A percentile compares a stretch with the other conserved stretches of the same genome.
These are phyloP conservation scores for Melampsora medusae DNA, from an alignment of 1,284 basidiomycete species.

Conservation along the genomic window DNA sequence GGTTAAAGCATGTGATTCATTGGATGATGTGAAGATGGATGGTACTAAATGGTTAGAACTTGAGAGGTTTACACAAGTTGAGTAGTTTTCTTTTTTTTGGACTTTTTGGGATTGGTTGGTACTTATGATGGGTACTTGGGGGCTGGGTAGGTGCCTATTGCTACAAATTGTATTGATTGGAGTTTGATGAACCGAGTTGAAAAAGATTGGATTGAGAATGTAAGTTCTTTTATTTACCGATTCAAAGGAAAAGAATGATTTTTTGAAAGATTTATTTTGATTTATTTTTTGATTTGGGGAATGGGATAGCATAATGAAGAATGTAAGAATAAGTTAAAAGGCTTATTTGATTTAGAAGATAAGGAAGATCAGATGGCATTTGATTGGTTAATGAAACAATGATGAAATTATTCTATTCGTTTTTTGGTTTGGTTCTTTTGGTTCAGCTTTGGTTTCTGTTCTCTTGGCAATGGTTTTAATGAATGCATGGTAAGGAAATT, in stretches of 20 bases:
- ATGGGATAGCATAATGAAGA: slow-evolving; percentile 2
- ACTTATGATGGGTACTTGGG: not conserved
- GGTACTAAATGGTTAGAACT: not conserved
- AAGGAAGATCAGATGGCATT: not conserved
- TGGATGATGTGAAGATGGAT: not conserved
- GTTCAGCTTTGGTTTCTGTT: no score
- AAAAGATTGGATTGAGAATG: not conserved
- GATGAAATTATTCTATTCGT: not conserved
- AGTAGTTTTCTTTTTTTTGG: not conserved
- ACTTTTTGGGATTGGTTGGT: not conserved
- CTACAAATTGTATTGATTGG: slow-evolving; percentile 6
- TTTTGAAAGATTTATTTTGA: not conserved
- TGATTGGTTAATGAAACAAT: slow-evolving; percentile 2
- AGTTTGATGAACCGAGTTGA: not conserved
- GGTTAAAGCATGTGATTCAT: not conserved
- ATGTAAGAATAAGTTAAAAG: not conserved
- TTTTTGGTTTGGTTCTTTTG: no score
- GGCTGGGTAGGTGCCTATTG: not conserved
- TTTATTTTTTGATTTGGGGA: not conserved
- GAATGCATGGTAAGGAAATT: no score
- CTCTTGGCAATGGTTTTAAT: no score
- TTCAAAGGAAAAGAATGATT: not conserved
- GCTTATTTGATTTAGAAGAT: not conserved
- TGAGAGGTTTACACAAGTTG: not conserved
- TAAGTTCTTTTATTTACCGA: not conserved